Conservation (phyloP, 768 basidiomycete species). For the Lentinula lateritia region DNA sequence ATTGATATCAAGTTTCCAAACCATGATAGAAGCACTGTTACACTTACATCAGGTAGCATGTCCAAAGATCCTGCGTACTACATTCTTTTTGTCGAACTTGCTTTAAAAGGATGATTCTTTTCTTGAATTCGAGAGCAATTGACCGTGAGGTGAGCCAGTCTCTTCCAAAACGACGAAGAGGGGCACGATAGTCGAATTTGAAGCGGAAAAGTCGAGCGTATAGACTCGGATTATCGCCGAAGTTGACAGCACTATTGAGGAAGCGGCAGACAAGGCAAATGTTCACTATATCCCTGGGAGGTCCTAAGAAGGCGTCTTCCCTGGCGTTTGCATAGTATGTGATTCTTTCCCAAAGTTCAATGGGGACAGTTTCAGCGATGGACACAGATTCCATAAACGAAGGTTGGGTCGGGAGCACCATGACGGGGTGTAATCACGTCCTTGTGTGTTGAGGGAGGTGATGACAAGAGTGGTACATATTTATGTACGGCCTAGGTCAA, state of each 20-base stretch:
- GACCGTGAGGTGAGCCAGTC: constrained; percentile 31
- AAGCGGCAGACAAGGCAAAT: constrained; percentile 33
- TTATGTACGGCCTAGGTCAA: not conserved
- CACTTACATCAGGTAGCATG: constrained; percentile 42
- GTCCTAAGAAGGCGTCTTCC: constrained; percentile 32
- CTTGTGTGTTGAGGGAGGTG: not conserved
- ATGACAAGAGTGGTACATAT: not conserved
- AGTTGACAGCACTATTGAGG: constrained; percentile 29
- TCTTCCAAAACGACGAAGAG: constrained; percentile 30
- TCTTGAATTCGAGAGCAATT: constrained; percentile 37
- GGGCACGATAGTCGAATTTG: constrained; percentile 39
- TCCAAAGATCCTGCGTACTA: constrained; percentile 43
- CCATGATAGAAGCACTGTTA: not conserved
- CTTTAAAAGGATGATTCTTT: constrained; percentile 33
- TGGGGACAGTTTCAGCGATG: constrained; percentile 11
- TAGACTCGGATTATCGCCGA: constrained; percentile 28
- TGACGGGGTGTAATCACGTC: not conserved
- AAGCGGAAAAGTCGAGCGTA: constrained; percentile 38
- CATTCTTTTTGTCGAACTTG: constrained; percentile 29
- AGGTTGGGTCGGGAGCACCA: not conserved
- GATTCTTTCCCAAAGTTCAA: constrained; percentile 34
- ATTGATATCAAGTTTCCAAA: not conserved
- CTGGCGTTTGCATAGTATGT: constrained; percentile 31
- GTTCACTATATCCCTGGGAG: constrained; percentile 31
- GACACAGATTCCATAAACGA: not conserved